These are phyloP conservation scores for Camelina hispida DNA, from an alignment of 345 rosid species.

Conservation along the genomic window DNA sequence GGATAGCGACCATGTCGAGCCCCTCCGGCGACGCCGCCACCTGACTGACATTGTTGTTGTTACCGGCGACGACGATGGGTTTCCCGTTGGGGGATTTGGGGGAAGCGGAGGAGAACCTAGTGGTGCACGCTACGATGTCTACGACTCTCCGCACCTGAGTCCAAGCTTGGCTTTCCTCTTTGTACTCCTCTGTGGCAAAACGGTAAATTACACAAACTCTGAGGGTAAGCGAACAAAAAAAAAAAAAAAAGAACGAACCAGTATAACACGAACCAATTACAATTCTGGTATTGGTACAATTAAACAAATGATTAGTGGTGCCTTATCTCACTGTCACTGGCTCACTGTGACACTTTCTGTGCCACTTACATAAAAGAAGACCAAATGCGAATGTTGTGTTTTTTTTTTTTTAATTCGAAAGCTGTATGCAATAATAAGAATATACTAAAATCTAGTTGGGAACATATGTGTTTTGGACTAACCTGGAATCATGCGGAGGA, in stretches of 20 bases:
- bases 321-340: background rate
- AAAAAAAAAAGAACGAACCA: background rate
- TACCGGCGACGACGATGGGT: conserved; percentile 7
- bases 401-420: background rate
- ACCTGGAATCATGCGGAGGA: conserved; percentile 69
- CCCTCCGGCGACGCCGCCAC: conserved; percentile 37
- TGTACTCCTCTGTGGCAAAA: conserved; percentile 75
- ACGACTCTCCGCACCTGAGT: conserved; percentile 80
- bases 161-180: conserved; percentile 63
- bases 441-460: background rate
- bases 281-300: background rate
- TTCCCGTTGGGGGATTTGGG: conserved; percentile 44
- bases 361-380: background rate
- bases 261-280: background rate
- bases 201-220: conserved; percentile 12
- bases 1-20: conserved; percentile 58
- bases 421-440: background rate
- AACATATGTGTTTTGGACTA: background rate
- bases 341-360: background rate
- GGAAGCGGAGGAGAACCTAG: conserved; percentile 54
- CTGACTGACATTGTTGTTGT: conserved; percentile 24
- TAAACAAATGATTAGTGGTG: conserved; percentile 31
- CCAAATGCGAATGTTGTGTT: background rate
- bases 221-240: conserved; percentile 1
- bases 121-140: conserved; percentile 90